Evolutionary conservation across 148 eudicot species (phyloP), one percentile per base, ranked within the genome.

Genomic region (Vaccinium myrtillus): DNA sequence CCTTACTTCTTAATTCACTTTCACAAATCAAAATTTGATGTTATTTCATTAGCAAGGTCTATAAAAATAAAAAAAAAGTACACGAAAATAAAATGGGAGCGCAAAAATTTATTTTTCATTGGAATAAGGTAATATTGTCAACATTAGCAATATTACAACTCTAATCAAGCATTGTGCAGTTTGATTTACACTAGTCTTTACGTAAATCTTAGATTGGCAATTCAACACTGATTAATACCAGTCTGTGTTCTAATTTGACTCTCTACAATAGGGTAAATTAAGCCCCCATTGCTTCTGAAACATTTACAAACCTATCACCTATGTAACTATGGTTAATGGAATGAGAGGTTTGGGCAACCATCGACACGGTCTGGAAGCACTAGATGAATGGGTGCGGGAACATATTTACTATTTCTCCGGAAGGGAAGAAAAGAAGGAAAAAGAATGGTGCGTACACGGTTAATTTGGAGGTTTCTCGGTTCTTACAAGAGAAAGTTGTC

Each of bases 401-500:
- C 32, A 21, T 65, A 65, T 78, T 49, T 78, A 84, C 77, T 78
- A 16, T 77, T 21, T 78, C 82, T 15, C 48, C 5, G 10, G 10
- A 39, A 8, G 71, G 21, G 5, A 27, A 61, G 56, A 59, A 59
- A 12, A 6, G 50, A 9, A 51, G 11, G 43, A 27, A 13, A 78
- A 53, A 51, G 6, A 74, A 76, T 32, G 13, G 65, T 6, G 21
- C 6, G 11, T 8, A 19, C 12, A 56, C 39, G 30, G n/a, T 23
- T 18, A 78, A 30, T 50, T 21, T 14, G 73, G 39, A 21, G 39
- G 27, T 32, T 63, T 76, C 23, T 75, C 39, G 9, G 9, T 50
- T 74, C 69, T 32, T 80, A 89, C 39, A 89, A 39, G 69, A 73
- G 48, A 56, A 89, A 89, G 55, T 83, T 85, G 78, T 87, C 89